A percentile compares a stretch with the other conserved stretches of the same genome.
Evolutionary conservation across 352 stramenopile genomes (phyloP).

Genomic region (Aphanomyces cochlioides): DNA sequence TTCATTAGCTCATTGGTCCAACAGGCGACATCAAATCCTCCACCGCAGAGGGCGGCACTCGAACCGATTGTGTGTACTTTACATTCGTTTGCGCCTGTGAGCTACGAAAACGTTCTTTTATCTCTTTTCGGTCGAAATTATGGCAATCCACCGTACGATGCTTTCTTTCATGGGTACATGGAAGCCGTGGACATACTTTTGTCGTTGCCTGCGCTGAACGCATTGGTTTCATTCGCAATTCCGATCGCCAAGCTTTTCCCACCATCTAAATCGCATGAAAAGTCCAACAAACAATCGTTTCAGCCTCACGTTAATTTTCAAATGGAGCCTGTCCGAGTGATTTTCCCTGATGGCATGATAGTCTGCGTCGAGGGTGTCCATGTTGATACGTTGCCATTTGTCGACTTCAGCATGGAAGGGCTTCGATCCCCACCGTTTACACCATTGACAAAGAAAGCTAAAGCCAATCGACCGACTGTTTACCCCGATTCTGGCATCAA

Average conservation of each 20-base stretch:
- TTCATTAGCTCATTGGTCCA: constrained; percentile 42
- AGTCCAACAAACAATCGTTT: not conserved
- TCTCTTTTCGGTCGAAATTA: constrained; percentile 17
- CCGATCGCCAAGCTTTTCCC: not conserved
- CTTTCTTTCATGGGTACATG: not conserved
- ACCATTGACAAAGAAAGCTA: not conserved
- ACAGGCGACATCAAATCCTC: not conserved
- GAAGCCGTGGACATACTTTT: constrained; percentile 8
- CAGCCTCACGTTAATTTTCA: not conserved
- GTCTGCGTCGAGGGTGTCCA: not conserved
- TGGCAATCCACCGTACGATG: not conserved
- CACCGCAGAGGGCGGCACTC: not conserved
- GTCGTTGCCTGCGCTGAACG: not conserved
- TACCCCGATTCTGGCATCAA: not conserved
- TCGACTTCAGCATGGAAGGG: constrained; percentile 6
- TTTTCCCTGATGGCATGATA: not conserved
- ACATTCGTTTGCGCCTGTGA: not conserved
- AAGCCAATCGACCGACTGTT: not conserved
- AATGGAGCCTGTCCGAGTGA: not conserved
- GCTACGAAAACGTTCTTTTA: not conserved
- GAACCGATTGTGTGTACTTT: not conserved
- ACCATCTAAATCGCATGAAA: not conserved
- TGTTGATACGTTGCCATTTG: not conserved
- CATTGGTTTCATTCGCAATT: not conserved
- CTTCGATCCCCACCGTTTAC: constrained; percentile 17